These are phyloP conservation scores for Xylaria castorea DNA, from an alignment of 495 filamentous ascomycete genomes.

Conservation along the genomic window DNA sequence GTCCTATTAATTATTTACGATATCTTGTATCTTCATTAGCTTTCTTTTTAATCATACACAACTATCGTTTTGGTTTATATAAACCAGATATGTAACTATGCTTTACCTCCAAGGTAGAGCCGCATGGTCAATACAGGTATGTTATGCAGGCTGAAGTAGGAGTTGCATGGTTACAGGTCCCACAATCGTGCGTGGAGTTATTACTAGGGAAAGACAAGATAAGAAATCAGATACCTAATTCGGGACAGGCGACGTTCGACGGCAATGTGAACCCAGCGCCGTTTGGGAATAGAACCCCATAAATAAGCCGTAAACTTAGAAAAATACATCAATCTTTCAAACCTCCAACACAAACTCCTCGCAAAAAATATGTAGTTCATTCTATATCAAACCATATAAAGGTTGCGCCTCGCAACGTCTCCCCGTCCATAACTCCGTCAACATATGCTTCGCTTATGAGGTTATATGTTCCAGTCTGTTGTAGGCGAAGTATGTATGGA, in stretches of 20 bases:
- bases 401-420: neutral
- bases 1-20: too few relatives aligned
- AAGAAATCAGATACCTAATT: constrained; percentile 1
- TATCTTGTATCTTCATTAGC: too few relatives aligned
- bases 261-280: neutral
- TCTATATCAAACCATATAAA: neutral
- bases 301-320: too few relatives aligned
- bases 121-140: too few relatives aligned
- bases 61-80: too few relatives aligned
- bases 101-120: too few relatives aligned
- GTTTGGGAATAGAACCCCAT: neutral
- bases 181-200: neutral
- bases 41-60: too few relatives aligned
- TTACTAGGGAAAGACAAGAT: neutral
- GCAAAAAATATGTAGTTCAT: neutral
- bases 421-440: neutral
- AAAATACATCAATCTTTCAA: too few relatives aligned
- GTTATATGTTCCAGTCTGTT: neutral
- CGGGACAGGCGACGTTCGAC: neutral
- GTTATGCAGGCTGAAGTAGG: too few relatives aligned
- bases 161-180: too few relatives aligned
- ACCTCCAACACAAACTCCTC: too few relatives aligned
- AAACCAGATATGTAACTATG: neutral
- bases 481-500: neutral
- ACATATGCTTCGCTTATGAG: neutral